Conservation (phyloP, 2,329 filamentous ascomycete genomes). For the Aspergillus cejpii region DNA sequence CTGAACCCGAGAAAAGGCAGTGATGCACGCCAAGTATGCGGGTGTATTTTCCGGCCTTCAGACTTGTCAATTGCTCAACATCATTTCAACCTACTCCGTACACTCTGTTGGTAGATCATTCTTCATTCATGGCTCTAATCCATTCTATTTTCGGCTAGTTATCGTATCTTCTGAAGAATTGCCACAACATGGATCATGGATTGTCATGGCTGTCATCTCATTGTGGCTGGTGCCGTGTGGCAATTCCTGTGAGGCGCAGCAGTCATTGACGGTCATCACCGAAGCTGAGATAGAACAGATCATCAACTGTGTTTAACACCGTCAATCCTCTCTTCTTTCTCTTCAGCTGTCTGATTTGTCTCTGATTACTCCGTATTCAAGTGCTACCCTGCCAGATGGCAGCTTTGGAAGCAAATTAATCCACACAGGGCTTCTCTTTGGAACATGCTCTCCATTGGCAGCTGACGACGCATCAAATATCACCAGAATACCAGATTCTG, state of each 20-base stretch:
- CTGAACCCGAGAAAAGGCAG: not conserved
- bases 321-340: not conserved
- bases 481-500: not conserved
- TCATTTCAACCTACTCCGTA: too few species aligned
- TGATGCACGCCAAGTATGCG: not conserved
- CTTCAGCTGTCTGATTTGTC: not conserved
- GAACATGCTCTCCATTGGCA: not conserved
- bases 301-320: not conserved
- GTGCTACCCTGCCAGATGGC: not conserved
- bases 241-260: not conserved
- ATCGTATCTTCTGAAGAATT: not conserved
- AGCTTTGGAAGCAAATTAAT: not conserved
- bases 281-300: not conserved
- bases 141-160: not conserved
- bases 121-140: too few species aligned
- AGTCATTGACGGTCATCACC: not conserved
- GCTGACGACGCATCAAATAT: not conserved
- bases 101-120: too few species aligned
- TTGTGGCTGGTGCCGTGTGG: not conserved
- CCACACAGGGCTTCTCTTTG: not conserved
- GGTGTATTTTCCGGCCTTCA: not conserved
- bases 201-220: too few species aligned
- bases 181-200: too few species aligned
- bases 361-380: not conserved
- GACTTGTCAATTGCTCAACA: not conserved